A percentile compares a stretch with the other conserved stretches of the same genome.
These are phyloP conservation scores for Magnusiomyces tetraspermus DNA, from an alignment of 1,139 yeast genomes.

Conservation along the genomic window DNA sequence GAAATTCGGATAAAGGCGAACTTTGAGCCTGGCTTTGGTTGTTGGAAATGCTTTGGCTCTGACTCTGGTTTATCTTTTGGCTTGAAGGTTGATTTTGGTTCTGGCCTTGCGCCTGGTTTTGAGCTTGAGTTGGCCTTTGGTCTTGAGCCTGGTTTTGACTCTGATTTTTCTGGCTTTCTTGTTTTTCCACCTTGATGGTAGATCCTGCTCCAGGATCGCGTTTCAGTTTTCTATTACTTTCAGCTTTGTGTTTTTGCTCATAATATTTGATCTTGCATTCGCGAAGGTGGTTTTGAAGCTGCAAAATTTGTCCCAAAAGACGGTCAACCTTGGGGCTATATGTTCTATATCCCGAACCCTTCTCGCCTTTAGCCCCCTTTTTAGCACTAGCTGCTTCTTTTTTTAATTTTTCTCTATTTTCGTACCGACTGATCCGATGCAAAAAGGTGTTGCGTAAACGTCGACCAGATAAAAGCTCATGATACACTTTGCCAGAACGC, in stretches of 20 bases:
- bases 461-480: background rate
- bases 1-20: no score
- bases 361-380: background rate
- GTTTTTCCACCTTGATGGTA: background rate
- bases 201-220: background rate
- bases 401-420: background rate
- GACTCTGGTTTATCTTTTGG: no score
- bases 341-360: background rate
- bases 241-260: background rate
- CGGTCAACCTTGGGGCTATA: background rate
- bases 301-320: background rate
- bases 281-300: background rate
- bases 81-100: background rate
- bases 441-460: background rate
- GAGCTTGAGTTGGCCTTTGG: background rate
- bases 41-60: no score
- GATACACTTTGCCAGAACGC: background rate
- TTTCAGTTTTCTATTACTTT: background rate
- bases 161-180: background rate
- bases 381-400: background rate
- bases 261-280: background rate
- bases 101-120: background rate
- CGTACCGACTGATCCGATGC: background rate
- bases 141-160: background rate
- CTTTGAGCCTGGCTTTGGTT: no score